Evolutionary conservation across 2,329 filamentous ascomycete species (phyloP).

Genomic region (Trichoderma oligosporum): DNA sequence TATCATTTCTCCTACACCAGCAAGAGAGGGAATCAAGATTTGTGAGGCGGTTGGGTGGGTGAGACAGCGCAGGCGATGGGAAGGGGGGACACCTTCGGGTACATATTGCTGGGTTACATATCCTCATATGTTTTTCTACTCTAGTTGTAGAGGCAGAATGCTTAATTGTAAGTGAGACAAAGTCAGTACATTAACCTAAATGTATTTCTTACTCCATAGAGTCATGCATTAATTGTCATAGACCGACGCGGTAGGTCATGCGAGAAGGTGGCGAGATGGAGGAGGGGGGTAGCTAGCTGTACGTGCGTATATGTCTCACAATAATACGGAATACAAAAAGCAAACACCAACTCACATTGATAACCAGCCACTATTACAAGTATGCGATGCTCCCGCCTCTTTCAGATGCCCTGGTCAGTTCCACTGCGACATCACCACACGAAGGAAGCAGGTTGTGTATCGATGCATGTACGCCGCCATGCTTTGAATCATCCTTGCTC

Average conservation of each 20-base stretch:
- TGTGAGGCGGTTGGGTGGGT: background rate
- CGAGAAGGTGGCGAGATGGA: background rate
- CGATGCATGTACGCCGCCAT: no score
- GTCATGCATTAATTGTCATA: background rate
- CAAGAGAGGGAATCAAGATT: no score
- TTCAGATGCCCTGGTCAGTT: background rate
- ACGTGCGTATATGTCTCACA: slow-evolving; percentile 5
- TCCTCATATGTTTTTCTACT: background rate
- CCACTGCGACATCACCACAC: background rate
- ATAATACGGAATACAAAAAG: slow-evolving; percentile 9
- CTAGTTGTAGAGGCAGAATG: background rate
- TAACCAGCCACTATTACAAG: background rate
- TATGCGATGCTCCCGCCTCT: background rate
- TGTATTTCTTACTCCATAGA: background rate
- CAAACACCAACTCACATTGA: slow-evolving; percentile 8
- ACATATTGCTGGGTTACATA: background rate
- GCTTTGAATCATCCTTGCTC: background rate
- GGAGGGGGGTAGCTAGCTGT: background rate
- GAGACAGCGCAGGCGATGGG: background rate
- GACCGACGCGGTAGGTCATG: background rate
- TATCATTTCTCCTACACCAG: no score
- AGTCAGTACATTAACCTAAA: background rate
- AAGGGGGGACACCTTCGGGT: background rate
- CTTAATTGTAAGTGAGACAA: background rate
- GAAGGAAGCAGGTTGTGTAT: background rate